A percentile compares a stretch with the other conserved stretches of the same genome.
These are phyloP conservation scores for Exophiala sp. DNA, from an alignment of 2,329 filamentous ascomycete genomes.

Conservation along the genomic window DNA sequence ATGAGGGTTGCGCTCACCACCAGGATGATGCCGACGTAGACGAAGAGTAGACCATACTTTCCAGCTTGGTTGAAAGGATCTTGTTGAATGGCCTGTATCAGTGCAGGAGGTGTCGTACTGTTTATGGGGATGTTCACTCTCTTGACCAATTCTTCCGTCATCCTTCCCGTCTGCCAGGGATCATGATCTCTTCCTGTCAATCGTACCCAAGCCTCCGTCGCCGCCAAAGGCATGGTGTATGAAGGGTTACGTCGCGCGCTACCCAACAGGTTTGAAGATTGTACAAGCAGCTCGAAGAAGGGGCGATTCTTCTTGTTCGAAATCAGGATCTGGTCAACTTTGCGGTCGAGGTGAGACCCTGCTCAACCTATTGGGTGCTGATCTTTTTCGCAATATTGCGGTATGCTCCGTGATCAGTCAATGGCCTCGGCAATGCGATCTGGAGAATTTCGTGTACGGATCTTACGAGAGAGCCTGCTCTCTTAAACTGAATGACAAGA, in stretches of 20 bases:
- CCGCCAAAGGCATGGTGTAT: constrained; percentile 11
- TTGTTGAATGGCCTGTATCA: constrained; percentile 54
- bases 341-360: constrained; percentile 5
- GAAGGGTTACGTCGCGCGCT: not conserved
- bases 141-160: constrained; percentile 35
- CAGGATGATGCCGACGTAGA: constrained; percentile 77
- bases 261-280: not conserved
- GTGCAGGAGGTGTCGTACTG: constrained; percentile 51
- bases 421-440: constrained; percentile 4
- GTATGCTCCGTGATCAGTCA: constrained; percentile 12
- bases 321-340: constrained; percentile 3
- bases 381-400: constrained; percentile 6
- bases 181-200: constrained; percentile 12
- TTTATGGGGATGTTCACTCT: constrained; percentile 57
- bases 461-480: constrained; percentile 20
- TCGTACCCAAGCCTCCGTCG: constrained; percentile 11
- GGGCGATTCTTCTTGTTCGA: not conserved
- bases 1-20: constrained; percentile 64
- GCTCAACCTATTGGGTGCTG: constrained; percentile 15
- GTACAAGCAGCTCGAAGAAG: not conserved
- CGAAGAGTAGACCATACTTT: constrained; percentile 84
- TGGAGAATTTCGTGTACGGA: constrained; percentile 2
- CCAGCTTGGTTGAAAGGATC: constrained; percentile 80
- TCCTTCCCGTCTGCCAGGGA: not conserved
- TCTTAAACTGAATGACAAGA: constrained; percentile 14